Conservation (phyloP, 2,329 filamentous ascomycete species). For the Neurospora sp. region DNA sequence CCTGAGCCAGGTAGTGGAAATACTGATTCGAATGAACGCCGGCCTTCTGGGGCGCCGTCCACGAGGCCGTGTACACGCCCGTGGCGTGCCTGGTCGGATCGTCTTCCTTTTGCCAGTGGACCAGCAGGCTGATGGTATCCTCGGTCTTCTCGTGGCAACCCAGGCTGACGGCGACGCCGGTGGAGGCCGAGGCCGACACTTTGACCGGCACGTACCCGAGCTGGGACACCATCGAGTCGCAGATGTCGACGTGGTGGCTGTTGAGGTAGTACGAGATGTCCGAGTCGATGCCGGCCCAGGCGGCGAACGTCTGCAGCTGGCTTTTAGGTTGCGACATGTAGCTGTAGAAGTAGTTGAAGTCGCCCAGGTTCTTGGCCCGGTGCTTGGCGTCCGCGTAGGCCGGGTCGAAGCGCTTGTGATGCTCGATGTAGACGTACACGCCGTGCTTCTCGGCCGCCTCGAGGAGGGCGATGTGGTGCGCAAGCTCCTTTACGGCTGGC, state of each 20-base stretch:
- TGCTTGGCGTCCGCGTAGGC: slow-evolving; percentile 82
- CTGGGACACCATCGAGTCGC: slow-evolving; percentile 77
- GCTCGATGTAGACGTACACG: slow-evolving; percentile 88
- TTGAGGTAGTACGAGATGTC: slow-evolving; percentile 97
- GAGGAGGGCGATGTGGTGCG: slow-evolving; percentile 69
- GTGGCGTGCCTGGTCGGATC: slow-evolving; percentile 65
- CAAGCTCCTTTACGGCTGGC: slow-evolving; percentile 77
- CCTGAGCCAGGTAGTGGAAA: slow-evolving; percentile 84
- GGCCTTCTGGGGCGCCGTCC: slow-evolving; percentile 86
- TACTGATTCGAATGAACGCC: slow-evolving; percentile 97
- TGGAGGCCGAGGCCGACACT: slow-evolving; percentile 69
- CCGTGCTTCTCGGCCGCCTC: slow-evolving; percentile 61
- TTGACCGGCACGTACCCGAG: slow-evolving; percentile 65
- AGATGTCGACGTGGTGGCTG: slow-evolving; percentile 87
- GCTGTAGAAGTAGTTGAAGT: slow-evolving; percentile 97
- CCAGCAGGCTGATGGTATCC: slow-evolving; percentile 85
- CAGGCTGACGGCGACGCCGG: slow-evolving; percentile 66
- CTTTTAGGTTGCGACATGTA: slow-evolving; percentile 94
- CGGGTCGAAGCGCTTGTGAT: slow-evolving; percentile 94
- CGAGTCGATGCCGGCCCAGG: slow-evolving; percentile 83
- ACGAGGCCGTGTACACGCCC: slow-evolving; percentile 85
- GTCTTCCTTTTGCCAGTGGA: slow-evolving; percentile 72
- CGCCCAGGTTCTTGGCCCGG: slow-evolving; percentile 66
- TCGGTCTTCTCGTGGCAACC: slow-evolving; percentile 77
- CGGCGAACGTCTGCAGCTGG: slow-evolving; percentile 88